Evolutionary conservation across 352 stramenopile genomes (phyloP), one percentile per base, ranked within the genome.

Genomic region (Halophytophthora polymorphica): DNA sequence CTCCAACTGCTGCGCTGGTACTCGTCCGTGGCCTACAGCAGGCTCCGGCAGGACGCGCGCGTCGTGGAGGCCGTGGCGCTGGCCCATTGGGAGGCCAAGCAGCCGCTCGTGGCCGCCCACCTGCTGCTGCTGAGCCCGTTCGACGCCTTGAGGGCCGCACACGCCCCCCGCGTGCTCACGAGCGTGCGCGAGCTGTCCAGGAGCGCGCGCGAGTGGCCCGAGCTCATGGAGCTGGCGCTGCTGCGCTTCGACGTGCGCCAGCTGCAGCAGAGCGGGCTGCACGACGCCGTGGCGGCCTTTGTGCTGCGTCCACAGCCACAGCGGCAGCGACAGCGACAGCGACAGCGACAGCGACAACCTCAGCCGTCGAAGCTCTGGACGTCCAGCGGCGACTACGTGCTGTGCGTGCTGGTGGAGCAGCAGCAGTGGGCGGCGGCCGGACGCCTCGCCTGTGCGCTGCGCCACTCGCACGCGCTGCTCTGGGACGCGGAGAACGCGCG

Each of bases 401-500:
- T 90, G 12, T 90, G 74, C 31, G 76, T 69, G 28, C 64, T 92
- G n/a, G 73, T 90, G 39, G 41, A 44, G 11, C 49, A 71, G 23
- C 50, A 56, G 1, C 68, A 90, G 34, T 73, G 66, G 34, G 77
- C 78, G 23, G 64, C 60, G 18, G 81, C 78, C 3, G 64, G 59
- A 1, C 74, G 81, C 17, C 37, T 92, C 6, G 67, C 68, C 0
- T 86, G 78, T 38, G 72, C 71, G 14, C 39, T 88, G 7, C 78
- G 73, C 52, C 68, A 73, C 33, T 61, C 73, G 6, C 75, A 88
- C 34, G 74, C 72, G 8, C 58, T 92, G 56, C 64, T 92, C 2
- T 90, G 78, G 74, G 78, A 89, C 48, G 31, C 77, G 6, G 76
- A 87, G 55, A 88, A 73, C 37, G 76, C 77, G 37, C 77, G 71